Percentiles rank a stretch among this genome's conserved stretches.
Conservation (phyloP, 495 filamentous ascomycete species). For the Usnea hakonensis region DNA sequence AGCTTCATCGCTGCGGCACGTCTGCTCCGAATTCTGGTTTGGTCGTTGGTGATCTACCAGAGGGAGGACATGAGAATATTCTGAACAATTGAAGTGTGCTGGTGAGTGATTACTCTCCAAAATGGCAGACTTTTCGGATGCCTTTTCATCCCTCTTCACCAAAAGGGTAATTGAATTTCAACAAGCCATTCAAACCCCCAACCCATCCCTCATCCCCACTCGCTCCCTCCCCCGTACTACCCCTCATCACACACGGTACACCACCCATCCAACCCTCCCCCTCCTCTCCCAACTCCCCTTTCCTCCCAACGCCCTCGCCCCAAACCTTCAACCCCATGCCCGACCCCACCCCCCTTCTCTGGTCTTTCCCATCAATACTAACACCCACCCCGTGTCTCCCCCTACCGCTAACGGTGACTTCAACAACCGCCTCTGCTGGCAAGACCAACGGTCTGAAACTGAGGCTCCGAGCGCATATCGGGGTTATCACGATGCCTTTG, state of each 20-base stretch:
- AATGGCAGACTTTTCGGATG: not conserved
- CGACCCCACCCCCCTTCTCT: slow-evolving; percentile 47
- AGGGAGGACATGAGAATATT: not conserved
- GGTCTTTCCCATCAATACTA: slow-evolving; percentile 70
- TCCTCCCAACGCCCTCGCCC: slow-evolving; percentile 69
- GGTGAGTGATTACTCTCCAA: not conserved
- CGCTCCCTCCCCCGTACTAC: slow-evolving; percentile 42
- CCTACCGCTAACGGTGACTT: slow-evolving; percentile 67
- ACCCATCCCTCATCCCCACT: slow-evolving; percentile 81
- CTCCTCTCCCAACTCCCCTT: slow-evolving; percentile 71
- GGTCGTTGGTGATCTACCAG: not conserved
- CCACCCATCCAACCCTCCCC: slow-evolving; percentile 53
- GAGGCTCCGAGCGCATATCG: slow-evolving; percentile 86
- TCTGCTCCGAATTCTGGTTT: too few relatives aligned
- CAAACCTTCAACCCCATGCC: slow-evolving; percentile 74
- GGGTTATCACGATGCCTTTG: slow-evolving; percentile 76
- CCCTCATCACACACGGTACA: slow-evolving; percentile 50
- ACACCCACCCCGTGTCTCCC: slow-evolving; percentile 59
- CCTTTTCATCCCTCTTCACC: slow-evolving; percentile 53
- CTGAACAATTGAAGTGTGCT: not conserved
- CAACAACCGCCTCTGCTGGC: slow-evolving; percentile 77
- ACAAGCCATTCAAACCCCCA: slow-evolving; percentile 81
- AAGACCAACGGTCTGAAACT: slow-evolving; percentile 88
- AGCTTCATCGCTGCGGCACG: not conserved
- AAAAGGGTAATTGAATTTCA: slow-evolving; percentile 98